Evolutionary conservation across 129 eudicot species (phyloP), one percentile per base, ranked within the genome.

Genomic region (Arctium minus): DNA sequence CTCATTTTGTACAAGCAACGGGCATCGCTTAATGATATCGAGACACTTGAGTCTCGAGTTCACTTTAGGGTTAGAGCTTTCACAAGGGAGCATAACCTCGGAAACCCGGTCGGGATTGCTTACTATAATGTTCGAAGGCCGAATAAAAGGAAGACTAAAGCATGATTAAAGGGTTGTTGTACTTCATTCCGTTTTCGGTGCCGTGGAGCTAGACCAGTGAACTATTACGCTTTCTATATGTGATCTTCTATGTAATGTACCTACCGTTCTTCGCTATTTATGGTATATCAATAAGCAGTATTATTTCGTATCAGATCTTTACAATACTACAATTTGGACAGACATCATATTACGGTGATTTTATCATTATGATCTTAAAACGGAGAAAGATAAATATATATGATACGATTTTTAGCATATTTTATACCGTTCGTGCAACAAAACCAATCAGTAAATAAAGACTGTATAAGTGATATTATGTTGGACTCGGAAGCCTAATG

Each of bases 111-210:
- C 0, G 86, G 83, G 38, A 5, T 82, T 9, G 22, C 74, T 7
- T 72, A 78, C 44, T 84, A 78, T n/a, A 29, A 84, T 60, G 86
- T 84, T 38, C 83, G 60, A 31, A 72, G 74, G 69, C 56, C 72
- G 48, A 6, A 75, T 30, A 82, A 60, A 36, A 31, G 8, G 84
- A 81, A 74, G 18, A 6, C 46, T 13, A 30, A 3, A 74, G 69
- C 69, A 32, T 82, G 80, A 80, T 17, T 22, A 78, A 60, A 17
- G 68, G 8, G 68, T 1, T 0, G 68, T 60, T n/a, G 68, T 60
- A 60, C 29, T 60, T 60, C 68, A 60, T 60, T 60, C 29, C 27
- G n/a, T 33, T 33, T 33, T 1, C 3, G 36, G 36, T 33, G 36
- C 36, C 36, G 3, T 33, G 36, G 36, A 33, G 36, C 2, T 33